Percentiles rank a stretch among this genome's conserved stretches.
phyloP scores from a whole-genome alignment of 257 asterid species.

The Linderniella brevidens region DNA sequence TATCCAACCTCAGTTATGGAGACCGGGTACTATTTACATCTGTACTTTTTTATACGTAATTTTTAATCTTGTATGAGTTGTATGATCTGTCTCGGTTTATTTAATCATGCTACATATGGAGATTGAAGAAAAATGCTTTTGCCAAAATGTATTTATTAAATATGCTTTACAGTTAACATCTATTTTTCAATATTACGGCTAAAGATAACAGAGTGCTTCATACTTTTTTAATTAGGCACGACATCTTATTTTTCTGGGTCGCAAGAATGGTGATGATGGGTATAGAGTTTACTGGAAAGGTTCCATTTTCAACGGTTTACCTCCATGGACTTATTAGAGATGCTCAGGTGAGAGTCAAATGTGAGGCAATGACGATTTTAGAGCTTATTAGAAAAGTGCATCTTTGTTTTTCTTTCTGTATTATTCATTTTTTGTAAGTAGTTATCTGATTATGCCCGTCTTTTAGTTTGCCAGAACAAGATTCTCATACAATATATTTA shows the following conservation, averaged over 20 bases:
- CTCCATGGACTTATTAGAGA: constrained; percentile 97
- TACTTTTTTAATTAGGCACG: constrained; percentile 56
- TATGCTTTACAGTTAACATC: not conserved
- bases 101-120: too few species aligned
- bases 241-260: constrained; percentile 96
- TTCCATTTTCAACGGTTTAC: constrained; percentile 75
- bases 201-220: constrained; percentile 12
- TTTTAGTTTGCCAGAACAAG: too few species aligned
- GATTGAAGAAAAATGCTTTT: too few species aligned
- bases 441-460: too few species aligned
- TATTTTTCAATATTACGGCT: not conserved
- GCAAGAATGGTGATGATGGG: constrained; percentile 99
- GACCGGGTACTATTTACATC: constrained; percentile 57
- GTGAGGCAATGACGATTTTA: constrained; percentile 2
- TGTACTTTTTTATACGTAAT: not conserved
- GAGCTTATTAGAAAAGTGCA: not conserved
- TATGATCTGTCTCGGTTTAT: not conserved
- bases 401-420: not conserved
- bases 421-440: too few species aligned
- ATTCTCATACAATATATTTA: too few species aligned
- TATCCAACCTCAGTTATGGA: constrained; percentile 95
- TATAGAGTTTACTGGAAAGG: constrained; percentile 79
- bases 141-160: too few species aligned
- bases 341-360: constrained; percentile 55
- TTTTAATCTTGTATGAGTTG: not conserved